Conservation (phyloP, 192 early-diverging fungal species). For the Coemansia aciculifera region DNA sequence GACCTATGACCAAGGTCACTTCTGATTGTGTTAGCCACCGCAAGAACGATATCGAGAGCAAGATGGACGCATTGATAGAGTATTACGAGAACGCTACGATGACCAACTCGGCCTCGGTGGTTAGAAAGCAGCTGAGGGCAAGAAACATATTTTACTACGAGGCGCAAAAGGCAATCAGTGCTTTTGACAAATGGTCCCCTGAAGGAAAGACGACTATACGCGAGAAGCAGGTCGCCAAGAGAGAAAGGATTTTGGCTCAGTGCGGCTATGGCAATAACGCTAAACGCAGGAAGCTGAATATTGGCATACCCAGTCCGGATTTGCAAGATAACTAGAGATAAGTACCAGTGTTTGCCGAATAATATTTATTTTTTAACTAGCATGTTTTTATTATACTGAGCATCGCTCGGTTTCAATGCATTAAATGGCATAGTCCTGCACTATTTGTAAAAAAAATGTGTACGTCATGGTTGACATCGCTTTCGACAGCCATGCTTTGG, state of each 20-base stretch:
- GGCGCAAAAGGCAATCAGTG: background rate
- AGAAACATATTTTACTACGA: slow-evolving; percentile 2
- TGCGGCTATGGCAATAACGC: background rate
- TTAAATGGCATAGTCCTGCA: too few species aligned
- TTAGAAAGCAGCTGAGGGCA: background rate
- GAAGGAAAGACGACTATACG: background rate
- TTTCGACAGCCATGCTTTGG: background rate
- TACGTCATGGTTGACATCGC: background rate
- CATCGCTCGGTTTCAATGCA: background rate
- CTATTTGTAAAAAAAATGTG: background rate
- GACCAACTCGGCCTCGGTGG: too few species aligned
- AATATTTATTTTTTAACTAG: background rate
- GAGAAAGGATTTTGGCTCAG: background rate
- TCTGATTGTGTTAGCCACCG: background rate
- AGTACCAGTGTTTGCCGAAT: background rate
- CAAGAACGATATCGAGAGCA: background rate
- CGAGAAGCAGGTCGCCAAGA: background rate
- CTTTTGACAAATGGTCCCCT: background rate
- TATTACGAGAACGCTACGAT: background rate
- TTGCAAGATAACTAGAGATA: background rate
- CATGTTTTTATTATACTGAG: background rate
- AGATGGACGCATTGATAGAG: background rate
- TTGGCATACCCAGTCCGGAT: background rate
- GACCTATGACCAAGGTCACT: background rate
- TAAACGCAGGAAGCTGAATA: background rate